Evolutionary conservation across 352 stramenopile genomes (phyloP).

Genomic region (Phytophthora kernoviae): DNA sequence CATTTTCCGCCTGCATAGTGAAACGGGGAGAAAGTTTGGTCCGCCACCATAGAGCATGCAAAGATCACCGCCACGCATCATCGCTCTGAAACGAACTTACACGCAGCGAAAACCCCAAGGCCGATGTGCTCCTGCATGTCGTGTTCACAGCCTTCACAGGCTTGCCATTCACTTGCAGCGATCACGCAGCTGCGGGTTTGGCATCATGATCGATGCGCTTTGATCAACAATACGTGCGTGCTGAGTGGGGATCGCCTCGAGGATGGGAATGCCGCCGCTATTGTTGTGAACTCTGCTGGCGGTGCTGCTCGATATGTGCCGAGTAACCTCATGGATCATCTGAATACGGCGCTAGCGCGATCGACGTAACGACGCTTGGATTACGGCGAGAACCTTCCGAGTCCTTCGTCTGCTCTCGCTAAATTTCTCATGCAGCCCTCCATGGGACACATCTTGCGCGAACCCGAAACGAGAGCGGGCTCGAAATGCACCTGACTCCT

Average conservation of each 20-base stretch:
- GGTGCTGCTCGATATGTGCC: background rate
- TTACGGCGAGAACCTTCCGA: background rate
- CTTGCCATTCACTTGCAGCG: background rate
- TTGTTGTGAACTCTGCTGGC: background rate
- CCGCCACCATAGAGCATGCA: background rate
- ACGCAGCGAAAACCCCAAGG: background rate
- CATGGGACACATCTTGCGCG: background rate
- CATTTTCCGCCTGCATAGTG: background rate
- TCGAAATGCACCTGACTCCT: too few species aligned
- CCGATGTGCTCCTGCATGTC: too few species aligned
- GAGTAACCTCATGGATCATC: background rate
- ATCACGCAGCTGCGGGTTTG: background rate
- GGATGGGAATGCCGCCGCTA: too few species aligned
- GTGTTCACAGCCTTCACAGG: background rate
- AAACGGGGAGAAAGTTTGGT: background rate
- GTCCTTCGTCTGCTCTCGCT: background rate
- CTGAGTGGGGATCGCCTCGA: too few species aligned
- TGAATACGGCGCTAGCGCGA: background rate
- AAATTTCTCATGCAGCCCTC: slow-evolving; percentile 1
- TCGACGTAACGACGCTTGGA: background rate
- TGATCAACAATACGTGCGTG: too few species aligned
- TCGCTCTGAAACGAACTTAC: background rate
- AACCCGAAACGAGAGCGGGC: background rate
- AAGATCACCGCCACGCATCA: background rate
- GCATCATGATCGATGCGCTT: too few species aligned